Conservation (phyloP, 352 stramenopile genomes). For the Globisporangium nagaii region DNA sequence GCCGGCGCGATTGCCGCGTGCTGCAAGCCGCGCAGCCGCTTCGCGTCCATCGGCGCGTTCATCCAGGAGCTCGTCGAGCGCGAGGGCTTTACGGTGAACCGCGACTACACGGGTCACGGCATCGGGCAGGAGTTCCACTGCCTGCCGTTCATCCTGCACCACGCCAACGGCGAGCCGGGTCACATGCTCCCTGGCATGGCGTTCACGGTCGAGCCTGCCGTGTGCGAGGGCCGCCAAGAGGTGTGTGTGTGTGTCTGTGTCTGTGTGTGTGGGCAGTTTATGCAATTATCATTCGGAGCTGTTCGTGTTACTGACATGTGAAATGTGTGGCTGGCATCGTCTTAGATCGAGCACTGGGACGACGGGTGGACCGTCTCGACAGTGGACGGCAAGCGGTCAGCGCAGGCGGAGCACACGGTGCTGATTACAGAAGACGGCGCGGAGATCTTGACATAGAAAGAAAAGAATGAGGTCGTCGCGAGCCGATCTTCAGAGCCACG, state of each 20-base stretch:
- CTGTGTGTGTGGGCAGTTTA: too few relatives aligned
- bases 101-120: slow-evolving; percentile 95
- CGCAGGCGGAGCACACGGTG: slow-evolving; percentile 98
- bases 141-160: slow-evolving; percentile 92
- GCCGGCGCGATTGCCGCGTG: slow-evolving; percentile 81
- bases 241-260: slow-evolving; percentile 25
- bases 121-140: slow-evolving; percentile 95
- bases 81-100: slow-evolving; percentile 76
- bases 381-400: slow-evolving; percentile 88
- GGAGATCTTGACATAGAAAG: slow-evolving; percentile 90
- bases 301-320: too few relatives aligned
- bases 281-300: too few relatives aligned
- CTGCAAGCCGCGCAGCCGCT: slow-evolving; percentile 91
- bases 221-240: slow-evolving; percentile 90
- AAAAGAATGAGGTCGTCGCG: too few relatives aligned
- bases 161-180: slow-evolving; percentile 76
- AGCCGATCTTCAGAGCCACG: too few relatives aligned
- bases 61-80: slow-evolving; percentile 88
- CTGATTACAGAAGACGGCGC: slow-evolving; percentile 93
- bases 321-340: too few relatives aligned
- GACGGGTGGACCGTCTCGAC: slow-evolving; percentile 97
- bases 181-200: slow-evolving; percentile 92
- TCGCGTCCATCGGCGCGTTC: slow-evolving; percentile 91
- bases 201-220: slow-evolving; percentile 98
- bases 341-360: slow-evolving; percentile 90